Conservation (phyloP, 164 flowering plant genomes). For the Liquidambar formosana region DNA sequence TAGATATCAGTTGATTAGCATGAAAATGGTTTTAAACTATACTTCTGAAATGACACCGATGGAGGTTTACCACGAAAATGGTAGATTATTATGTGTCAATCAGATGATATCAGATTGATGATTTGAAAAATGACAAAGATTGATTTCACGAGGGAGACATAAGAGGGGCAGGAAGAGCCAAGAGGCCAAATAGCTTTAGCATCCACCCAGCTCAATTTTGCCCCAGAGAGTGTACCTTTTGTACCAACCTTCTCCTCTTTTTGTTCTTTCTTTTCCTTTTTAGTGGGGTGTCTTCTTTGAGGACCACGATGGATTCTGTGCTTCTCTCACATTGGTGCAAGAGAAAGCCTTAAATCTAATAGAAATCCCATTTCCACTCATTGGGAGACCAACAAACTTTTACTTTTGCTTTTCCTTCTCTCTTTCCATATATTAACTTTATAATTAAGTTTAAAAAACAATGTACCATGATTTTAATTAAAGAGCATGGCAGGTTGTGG, state of each 20-base stretch:
- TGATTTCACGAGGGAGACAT: background rate
- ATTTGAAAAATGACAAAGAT: background rate
- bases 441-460: background rate
- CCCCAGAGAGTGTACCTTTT: constrained; percentile 17
- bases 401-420: constrained; percentile 23
- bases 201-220: background rate
- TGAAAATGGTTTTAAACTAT: too few relatives aligned
- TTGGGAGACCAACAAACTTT: constrained; percentile 22
- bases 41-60: too few relatives aligned
- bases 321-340: constrained; percentile 27
- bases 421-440: background rate
- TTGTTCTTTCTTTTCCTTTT: background rate
- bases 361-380: constrained; percentile 3
- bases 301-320: constrained; percentile 18
- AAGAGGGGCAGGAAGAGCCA: background rate
- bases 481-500: background rate
- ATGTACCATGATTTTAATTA: background rate
- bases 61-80: too few relatives aligned
- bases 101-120: too few relatives aligned
- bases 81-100: too few relatives aligned
- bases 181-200: constrained; percentile 11
- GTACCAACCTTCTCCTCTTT: background rate
- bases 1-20: too few relatives aligned
- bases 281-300: constrained; percentile 14
- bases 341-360: constrained; percentile 33